Evolutionary conservation across 495 filamentous ascomycete species (phyloP).

Genomic region (Penicillium salamii): DNA sequence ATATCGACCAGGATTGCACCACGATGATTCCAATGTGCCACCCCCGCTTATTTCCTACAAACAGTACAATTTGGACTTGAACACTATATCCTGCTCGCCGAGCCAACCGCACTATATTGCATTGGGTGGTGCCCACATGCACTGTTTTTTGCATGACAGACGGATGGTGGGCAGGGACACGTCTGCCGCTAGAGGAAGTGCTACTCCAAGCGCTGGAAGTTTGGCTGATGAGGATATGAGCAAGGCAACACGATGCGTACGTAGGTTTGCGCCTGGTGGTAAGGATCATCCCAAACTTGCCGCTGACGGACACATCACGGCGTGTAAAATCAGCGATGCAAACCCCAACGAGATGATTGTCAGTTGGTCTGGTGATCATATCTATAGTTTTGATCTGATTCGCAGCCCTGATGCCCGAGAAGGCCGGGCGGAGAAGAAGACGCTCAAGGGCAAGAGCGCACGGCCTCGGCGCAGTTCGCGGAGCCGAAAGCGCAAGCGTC

Average conservation of each 20-base stretch:
- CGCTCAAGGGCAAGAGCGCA: slow-evolving; percentile 14
- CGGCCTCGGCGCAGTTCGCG: slow-evolving; percentile 28
- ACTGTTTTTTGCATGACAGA: slow-evolving; percentile 74
- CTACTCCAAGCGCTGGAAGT: slow-evolving; percentile 31
- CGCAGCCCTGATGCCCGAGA: slow-evolving; percentile 58
- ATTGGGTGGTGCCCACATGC: slow-evolving; percentile 66
- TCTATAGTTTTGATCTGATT: slow-evolving; percentile 72
- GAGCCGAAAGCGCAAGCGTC: slow-evolving; percentile 57
- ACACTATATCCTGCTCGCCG: slow-evolving; percentile 71
- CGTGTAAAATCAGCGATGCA: slow-evolving; percentile 76
- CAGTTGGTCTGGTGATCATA: slow-evolving; percentile 73
- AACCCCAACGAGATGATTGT: slow-evolving; percentile 72
- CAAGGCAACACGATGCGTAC: slow-evolving; percentile 66
- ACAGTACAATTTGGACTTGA: slow-evolving; percentile 62
- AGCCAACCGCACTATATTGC: slow-evolving; percentile 77
- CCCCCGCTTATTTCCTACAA: slow-evolving; percentile 74
- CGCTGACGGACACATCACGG: slow-evolving; percentile 68
- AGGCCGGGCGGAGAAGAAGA: slow-evolving; percentile 10
- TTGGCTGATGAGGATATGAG: slow-evolving; percentile 58
- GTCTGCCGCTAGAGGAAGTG: slow-evolving; percentile 49
- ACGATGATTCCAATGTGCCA: slow-evolving; percentile 58
- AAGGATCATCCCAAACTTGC: slow-evolving; percentile 49
- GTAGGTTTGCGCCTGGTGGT: slow-evolving; percentile 64
- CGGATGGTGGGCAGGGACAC: slow-evolving; percentile 68
- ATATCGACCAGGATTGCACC: slow-evolving; percentile 38